Evolutionary conservation across 2,329 filamentous ascomycete species (phyloP).

Genomic region (Stachybotrys echinatus): DNA sequence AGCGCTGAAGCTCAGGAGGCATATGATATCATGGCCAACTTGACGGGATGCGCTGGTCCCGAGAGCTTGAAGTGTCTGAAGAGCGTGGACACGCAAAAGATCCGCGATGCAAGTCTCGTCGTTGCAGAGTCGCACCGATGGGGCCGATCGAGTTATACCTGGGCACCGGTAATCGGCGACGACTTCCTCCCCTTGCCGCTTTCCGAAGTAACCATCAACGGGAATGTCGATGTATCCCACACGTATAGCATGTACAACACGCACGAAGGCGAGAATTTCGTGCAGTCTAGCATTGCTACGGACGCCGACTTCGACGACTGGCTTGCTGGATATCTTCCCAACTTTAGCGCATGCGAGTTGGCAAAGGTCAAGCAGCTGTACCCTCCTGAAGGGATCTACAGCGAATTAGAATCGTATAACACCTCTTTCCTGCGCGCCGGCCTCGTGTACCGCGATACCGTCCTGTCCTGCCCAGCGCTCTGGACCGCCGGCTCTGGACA

Average conservation of each 20-base stretch:
- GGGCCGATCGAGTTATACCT: neutral
- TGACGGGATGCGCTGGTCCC: neutral
- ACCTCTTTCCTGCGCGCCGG: neutral
- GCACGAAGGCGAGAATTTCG: slow-evolving; percentile 1
- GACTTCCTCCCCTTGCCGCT: neutral
- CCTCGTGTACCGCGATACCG: neutral
- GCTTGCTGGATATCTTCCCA: neutral
- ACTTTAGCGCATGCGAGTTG: neutral
- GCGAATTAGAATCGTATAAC: neutral
- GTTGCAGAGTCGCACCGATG: neutral
- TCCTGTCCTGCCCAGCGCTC: neutral
- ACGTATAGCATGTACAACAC: neutral
- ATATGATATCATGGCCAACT: neutral
- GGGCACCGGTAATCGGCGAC: neutral
- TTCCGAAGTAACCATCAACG: neutral
- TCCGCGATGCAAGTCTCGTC: neutral
- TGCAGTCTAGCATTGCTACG: neutral
- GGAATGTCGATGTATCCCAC: neutral
- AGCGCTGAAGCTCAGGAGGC: neutral
- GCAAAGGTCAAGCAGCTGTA: neutral
- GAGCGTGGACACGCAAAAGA: neutral
- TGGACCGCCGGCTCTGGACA: neutral
- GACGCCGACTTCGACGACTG: neutral
- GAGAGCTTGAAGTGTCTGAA: neutral
- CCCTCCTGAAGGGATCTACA: neutral